These are phyloP conservation scores for Lineolata rhizophorae DNA, from an alignment of 495 filamentous ascomycete genomes.

Conservation along the genomic window DNA sequence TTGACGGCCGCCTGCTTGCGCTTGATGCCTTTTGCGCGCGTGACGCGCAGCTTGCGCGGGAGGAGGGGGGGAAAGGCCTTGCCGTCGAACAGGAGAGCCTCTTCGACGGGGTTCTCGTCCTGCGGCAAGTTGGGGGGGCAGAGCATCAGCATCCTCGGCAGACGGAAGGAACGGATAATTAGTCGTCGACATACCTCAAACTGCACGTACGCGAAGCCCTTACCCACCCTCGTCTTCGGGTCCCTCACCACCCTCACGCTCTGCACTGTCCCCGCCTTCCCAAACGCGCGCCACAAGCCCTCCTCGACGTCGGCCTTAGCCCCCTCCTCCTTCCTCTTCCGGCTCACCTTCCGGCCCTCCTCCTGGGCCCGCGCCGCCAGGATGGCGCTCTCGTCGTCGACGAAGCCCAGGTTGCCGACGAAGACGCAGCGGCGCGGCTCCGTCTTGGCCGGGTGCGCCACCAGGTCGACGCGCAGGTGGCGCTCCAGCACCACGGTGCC, in stretches of 20 bases:
- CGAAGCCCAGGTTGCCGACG: slow-evolving; percentile 88
- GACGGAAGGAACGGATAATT: no score
- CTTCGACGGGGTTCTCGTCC: slow-evolving; percentile 70
- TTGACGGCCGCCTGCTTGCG: slow-evolving; percentile 37
- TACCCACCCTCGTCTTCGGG: slow-evolving; percentile 71
- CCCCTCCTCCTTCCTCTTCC: slow-evolving; percentile 38
- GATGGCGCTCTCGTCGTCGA: slow-evolving; percentile 55
- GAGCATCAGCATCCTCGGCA: not conserved
- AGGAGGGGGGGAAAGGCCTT: slow-evolving; percentile 88
- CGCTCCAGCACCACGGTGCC: slow-evolving; percentile 66
- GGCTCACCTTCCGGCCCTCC: slow-evolving; percentile 30
- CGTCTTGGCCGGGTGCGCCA: slow-evolving; percentile 64
- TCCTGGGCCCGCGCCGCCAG: slow-evolving; percentile 31
- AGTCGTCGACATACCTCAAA: slow-evolving; percentile 45
- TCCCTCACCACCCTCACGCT: slow-evolving; percentile 89
- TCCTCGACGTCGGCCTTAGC: slow-evolving; percentile 77
- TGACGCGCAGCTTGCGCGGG: slow-evolving; percentile 69
- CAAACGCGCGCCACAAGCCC: slow-evolving; percentile 79
- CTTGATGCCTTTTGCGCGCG: slow-evolving; percentile 53
- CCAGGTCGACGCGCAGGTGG: slow-evolving; percentile 72
- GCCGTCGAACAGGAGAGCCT: slow-evolving; percentile 61
- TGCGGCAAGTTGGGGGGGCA: slow-evolving; percentile 15
- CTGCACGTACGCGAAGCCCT: slow-evolving; percentile 96
- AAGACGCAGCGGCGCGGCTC: slow-evolving; percentile 86
- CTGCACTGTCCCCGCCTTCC: slow-evolving; percentile 61